Evolutionary conservation across 305 asterid genomes (phyloP).

Genomic region (Fraxinus angustifolia): DNA sequence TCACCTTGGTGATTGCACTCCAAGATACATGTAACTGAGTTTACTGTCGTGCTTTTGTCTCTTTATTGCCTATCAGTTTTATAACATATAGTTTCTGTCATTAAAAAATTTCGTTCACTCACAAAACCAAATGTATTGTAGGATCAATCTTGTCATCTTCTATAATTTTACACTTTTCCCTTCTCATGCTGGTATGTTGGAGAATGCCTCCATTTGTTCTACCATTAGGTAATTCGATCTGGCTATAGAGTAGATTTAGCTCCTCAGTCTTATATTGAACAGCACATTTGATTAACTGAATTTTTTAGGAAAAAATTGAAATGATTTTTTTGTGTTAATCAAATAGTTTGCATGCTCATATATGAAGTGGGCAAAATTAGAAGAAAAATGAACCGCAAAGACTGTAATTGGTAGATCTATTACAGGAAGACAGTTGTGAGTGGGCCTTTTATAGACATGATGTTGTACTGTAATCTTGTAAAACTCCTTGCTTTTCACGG

Average conservation of each 20-base stretch:
- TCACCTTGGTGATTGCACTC: neutral
- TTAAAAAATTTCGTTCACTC: neutral
- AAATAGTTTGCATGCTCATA: neutral
- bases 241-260: neutral
- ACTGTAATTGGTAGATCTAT: neutral
- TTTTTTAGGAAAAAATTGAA: neutral
- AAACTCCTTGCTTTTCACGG: neutral
- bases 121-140: neutral
- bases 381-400: neutral
- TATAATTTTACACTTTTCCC: neutral
- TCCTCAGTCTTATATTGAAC: neutral
- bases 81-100: neutral
- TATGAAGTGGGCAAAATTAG: neutral
- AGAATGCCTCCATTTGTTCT: neutral
- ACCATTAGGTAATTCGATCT: neutral
- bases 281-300: neutral
- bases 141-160: neutral
- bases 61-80: neutral
- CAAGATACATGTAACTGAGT: neutral
- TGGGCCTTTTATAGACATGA: neutral
- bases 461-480: neutral
- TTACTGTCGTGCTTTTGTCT: neutral
- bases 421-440: neutral
- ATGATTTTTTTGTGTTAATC: neutral
- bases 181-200: neutral